phyloP scores from a whole-genome alignment of 495 filamentous ascomycete genomes.

The Aspergillus sparsus region DNA sequence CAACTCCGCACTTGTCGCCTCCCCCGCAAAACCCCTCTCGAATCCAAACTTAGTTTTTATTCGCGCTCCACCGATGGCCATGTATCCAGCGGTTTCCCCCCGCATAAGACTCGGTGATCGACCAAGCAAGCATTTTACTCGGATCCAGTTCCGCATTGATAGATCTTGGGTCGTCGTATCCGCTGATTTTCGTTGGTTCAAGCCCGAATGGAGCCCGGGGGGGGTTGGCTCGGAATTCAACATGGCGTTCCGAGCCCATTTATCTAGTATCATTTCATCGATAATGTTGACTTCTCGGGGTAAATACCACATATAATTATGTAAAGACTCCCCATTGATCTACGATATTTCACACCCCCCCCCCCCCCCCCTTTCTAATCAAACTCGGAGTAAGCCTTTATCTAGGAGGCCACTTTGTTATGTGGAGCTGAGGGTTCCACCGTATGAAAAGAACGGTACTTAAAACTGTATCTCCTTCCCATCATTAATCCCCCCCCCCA shows the following conservation, averaged over 20 bases:
- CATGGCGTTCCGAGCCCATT: conserved; percentile 14
- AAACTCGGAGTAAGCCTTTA: background rate
- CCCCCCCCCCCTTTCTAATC: background rate
- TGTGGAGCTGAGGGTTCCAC: background rate
- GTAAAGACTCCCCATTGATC: conserved; percentile 7
- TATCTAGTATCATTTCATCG: conserved; percentile 14
- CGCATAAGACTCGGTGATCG: conserved; percentile 1
- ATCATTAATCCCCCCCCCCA: background rate
- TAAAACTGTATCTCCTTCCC: conserved; percentile 1
- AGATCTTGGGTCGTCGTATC: background rate
- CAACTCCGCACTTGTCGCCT: conserved; percentile 7
- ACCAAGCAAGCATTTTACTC: background rate
- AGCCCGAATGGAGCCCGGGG: background rate
- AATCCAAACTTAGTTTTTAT: background rate
- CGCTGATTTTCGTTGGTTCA: background rate
- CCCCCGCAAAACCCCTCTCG: conserved; percentile 8
- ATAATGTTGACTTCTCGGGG: background rate
- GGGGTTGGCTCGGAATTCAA: conserved; percentile 13
- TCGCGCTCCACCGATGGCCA: background rate
- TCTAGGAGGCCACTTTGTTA: background rate
- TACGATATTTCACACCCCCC: background rate
- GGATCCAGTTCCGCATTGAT: conserved; percentile 13
- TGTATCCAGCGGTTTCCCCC: background rate
- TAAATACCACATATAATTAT: conserved; percentile 1
- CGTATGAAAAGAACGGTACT: background rate